Evolutionary conservation across 352 stramenopile genomes (phyloP), one percentile per base, ranked within the genome.

Genomic region (Globisporangium nagaii): DNA sequence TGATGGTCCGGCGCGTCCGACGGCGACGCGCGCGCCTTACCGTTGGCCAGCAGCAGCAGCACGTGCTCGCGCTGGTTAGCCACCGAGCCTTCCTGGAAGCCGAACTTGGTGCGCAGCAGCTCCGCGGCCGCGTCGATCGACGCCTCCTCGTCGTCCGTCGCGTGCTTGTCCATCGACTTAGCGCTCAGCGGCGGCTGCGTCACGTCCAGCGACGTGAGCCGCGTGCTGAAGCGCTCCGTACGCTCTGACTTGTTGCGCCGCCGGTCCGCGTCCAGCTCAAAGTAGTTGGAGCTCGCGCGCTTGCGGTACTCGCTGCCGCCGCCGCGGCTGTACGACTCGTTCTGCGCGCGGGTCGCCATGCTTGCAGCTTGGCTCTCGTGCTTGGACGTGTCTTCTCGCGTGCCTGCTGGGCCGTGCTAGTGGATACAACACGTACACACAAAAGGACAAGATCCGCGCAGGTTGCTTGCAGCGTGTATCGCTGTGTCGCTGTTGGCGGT

Each of bases 1-100:
- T 91, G 79, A 12, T 81, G 60, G 41, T 86, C 76, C 0, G 63
- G 43, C 25, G 67, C 30, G 52, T 92, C 81, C 11, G 55, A 75
- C 0, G 75, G 65, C 27, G 70, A 41, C 31, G 70, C 79, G 3
- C 81, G 75, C 15, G 79, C 79, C 53, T 80, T 82, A 48, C 70
- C 77, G 69, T 94, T 94, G 2, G 84, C 84, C 25, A 94, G 57
- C 22, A 94, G 54, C 36, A 94, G 65, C 39, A 93, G 52, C 41
- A 91, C 82, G 52, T 94, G 84, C 43, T 94, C 84, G 34, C 80
- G 78, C 59, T 94, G 84, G 63, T 94, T 94, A 24, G 73, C 79
- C 12, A 89, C 78, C 17, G 79, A 91, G 3, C 80, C 84, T 60
- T 88, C 75, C 47, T 94, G 84, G 56, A 94, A 93, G 11, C 84